A percentile compares a stretch with the other conserved stretches of the same genome.
Evolutionary conservation across 371 early-diverging fungal species (phyloP).

Genomic region (Syncephalastrum contaminatum): DNA sequence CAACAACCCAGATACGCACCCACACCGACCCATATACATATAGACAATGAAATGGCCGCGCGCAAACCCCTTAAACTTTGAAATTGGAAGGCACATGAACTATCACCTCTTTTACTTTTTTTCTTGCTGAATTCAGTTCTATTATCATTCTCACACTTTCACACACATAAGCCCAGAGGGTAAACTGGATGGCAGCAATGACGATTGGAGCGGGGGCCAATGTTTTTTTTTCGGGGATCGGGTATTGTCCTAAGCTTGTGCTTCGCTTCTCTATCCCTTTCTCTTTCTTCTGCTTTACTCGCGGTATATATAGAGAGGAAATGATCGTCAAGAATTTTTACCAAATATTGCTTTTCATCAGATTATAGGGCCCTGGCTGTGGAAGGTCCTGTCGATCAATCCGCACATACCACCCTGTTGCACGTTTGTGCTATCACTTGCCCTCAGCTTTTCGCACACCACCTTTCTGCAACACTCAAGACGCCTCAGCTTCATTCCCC

Average conservation of each 20-base stretch:
- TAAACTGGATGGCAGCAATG: background rate
- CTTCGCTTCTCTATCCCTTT: constrained; percentile 9
- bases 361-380: background rate
- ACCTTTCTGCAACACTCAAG: no score
- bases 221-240: background rate
- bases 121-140: background rate
- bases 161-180: background rate
- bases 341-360: constrained; percentile 4
- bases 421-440: no score
- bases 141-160: constrained; percentile 2
- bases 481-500: no score
- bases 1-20: no score
- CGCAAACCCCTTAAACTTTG: constrained; percentile 6
- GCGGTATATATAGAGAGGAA: constrained; percentile 11
- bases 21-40: no score
- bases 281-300: constrained; percentile 1
- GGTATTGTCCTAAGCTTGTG: background rate
- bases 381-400: constrained; percentile 8
- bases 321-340: constrained; percentile 17
- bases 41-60: no score
- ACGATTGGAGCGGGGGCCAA: background rate
- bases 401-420: constrained; percentile 1
- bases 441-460: no score
- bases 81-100: background rate
- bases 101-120: no score